These are phyloP conservation scores for Bryopsis sp. DNA, from an alignment of 139 green algal genomes.

Conservation along the genomic window DNA sequence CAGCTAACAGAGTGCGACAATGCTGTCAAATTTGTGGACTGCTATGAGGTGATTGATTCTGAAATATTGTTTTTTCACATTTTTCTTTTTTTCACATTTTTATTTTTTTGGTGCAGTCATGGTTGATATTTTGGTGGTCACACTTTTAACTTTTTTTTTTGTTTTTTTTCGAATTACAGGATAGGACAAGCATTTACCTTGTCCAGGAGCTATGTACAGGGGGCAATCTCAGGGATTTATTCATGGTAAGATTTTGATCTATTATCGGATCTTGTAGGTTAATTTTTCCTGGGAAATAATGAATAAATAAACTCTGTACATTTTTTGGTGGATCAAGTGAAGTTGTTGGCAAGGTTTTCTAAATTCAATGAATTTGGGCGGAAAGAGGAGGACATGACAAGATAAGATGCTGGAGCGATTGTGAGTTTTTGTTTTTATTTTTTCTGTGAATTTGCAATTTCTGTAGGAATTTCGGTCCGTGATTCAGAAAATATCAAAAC, in stretches of 20 bases:
- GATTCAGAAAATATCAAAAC: too few species aligned
- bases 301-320: background rate
- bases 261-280: background rate
- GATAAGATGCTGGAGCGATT: too few species aligned
- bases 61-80: background rate
- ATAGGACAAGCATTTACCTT: conserved; percentile 27
- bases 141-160: background rate
- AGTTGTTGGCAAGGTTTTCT: too few species aligned
- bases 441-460: too few species aligned
- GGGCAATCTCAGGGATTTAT: conserved; percentile 24
- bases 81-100: too few species aligned
- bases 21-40: conserved; percentile 21
- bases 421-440: too few species aligned
- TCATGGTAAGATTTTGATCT: conserved; percentile 14
- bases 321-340: background rate
- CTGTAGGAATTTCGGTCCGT: too few species aligned
- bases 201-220: conserved; percentile 34
- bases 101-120: too few species aligned
- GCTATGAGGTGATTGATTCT: conserved; percentile 23
- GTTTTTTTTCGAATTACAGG: conserved; percentile 17
- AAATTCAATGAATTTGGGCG: too few species aligned
- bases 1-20: conserved; percentile 14
- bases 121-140: too few species aligned
- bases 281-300: background rate
- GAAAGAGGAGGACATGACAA: too few species aligned